phyloP scores from a whole-genome alignment of 495 filamentous ascomycete species.

The Lasiosphaeria hispida region DNA sequence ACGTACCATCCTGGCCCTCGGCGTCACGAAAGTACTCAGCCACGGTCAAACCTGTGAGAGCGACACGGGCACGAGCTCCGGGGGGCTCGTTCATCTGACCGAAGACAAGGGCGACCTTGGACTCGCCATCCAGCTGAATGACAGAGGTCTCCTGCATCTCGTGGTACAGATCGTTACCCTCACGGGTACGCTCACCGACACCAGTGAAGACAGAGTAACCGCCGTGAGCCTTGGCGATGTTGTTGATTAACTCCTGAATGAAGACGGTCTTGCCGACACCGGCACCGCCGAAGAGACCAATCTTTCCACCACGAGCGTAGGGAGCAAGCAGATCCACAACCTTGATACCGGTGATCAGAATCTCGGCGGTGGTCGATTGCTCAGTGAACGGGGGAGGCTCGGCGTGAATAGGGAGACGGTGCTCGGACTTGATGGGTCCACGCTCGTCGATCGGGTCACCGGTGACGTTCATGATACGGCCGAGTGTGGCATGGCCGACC shows the following conservation, averaged over 20 bases:
- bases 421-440: slow-evolving; percentile 90
- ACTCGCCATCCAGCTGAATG: slow-evolving; percentile 98
- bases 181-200: slow-evolving; percentile 99
- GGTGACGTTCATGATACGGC: slow-evolving; percentile 99
- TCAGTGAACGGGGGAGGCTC: slow-evolving; percentile 88
- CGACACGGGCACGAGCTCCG: slow-evolving; percentile 99
- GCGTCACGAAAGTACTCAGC: slow-evolving; percentile 97
- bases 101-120: slow-evolving; percentile 99
- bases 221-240: slow-evolving; percentile 99
- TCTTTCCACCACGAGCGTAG: slow-evolving; percentile 99
- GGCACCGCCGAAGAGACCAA: slow-evolving; percentile 99
- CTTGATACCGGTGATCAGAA: slow-evolving; percentile 99
- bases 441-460: slow-evolving; percentile 99
- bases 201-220: slow-evolving; percentile 99
- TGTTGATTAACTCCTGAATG: slow-evolving; percentile 99
- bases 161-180: slow-evolving; percentile 99
- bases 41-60: slow-evolving; percentile 86
- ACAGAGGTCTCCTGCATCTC: slow-evolving; percentile 99
- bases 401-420: slow-evolving; percentile 86
- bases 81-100: slow-evolving; percentile 99
- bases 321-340: slow-evolving; percentile 97
- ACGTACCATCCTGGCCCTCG: slow-evolving; percentile 87
- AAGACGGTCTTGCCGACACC: slow-evolving; percentile 99
- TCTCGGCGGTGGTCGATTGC: slow-evolving; percentile 92
- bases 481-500: slow-evolving; percentile 89